Base-by-base conservation (phyloP, 202 grass and related monocot species). In the Panicum virgatum region DNA sequence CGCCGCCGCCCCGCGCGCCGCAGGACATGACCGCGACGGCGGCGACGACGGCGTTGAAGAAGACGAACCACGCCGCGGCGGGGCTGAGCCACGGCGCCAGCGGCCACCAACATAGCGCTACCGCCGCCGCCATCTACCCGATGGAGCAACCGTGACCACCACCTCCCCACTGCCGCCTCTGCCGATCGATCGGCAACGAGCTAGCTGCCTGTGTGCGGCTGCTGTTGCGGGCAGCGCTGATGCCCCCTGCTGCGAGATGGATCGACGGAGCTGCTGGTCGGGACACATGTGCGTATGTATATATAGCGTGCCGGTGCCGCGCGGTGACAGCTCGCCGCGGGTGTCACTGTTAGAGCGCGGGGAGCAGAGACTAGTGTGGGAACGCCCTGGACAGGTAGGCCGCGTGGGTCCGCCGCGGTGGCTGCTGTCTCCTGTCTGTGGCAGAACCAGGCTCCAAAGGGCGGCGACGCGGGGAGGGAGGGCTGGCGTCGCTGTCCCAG, bases 21-120 rank as follows among this genome's bases (percentile, higher is more conserved):
- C 13, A 46, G 19, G 86, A 80, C 83, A 89, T 66, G 73, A 68
- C 3, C 9, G 66, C 83, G 72, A 89, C 82, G 58, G 83, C 87
- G 25, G 30, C 65, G 40, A 89, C 78, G 25, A 89, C 19, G 66
- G 64, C 19, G 78, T 78, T 89, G 78, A 86, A 60, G 88, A 89
- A 82, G 73, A 86, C 15, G 83, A 89, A 89, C 73, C 64, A 89
- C 59, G 73, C 83, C 1, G 23, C 42, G 8, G 57, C 73, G 5
- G 83, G 58, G 83, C 83, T 86, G 29, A 89, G 58, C 83, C 87
- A 86, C 83, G 73, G 25, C 60, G 60, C 57, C 75, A 78, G 32
- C 34, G 67, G 29, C 85, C 73, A 82, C 73, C 79, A 76, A 40
- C 32, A 25, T 0, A 52, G 0, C 10, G 32, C 32, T 34, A 6